phyloP scores from a whole-genome alignment of 768 basidiomycete species.

The Suillus occidentalis region DNA sequence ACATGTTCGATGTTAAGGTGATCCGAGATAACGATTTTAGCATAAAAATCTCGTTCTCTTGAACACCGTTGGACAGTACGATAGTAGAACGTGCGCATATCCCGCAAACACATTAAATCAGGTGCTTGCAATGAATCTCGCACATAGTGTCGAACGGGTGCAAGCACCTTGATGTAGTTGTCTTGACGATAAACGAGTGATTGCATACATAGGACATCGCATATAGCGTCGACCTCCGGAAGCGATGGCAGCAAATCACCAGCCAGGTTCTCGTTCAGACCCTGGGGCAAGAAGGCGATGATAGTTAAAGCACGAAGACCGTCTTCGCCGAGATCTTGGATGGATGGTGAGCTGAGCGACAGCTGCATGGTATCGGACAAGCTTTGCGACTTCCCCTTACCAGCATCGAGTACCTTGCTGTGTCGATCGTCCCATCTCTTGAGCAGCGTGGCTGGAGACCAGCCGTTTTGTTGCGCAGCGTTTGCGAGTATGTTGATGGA shows the following conservation, averaged over 20 bases:
- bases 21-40: not conserved
- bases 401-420: not conserved
- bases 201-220: not conserved
- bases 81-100: not conserved
- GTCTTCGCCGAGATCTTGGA: not conserved
- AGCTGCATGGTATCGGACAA: not conserved
- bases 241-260: not conserved
- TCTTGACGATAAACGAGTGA: not conserved
- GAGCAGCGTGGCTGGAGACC: not conserved
- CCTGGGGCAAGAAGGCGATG: not conserved
- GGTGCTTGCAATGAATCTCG: not conserved
- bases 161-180: not conserved
- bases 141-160: not conserved
- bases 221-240: not conserved
- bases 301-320: not conserved
- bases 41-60: not conserved
- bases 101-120: not conserved
- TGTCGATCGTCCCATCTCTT: not conserved
- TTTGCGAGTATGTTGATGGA: constrained; percentile 1
- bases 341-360: not conserved
- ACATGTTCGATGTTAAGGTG: not conserved
- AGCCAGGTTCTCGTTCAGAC: not conserved
- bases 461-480: constrained; percentile 1
- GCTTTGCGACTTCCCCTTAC: not conserved
- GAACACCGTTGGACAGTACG: not conserved